Percentiles rank a stretch among this genome's conserved stretches.
Evolutionary conservation across 1,284 basidiomycete genomes (phyloP).

Genomic region (Irpex rosettiformis): DNA sequence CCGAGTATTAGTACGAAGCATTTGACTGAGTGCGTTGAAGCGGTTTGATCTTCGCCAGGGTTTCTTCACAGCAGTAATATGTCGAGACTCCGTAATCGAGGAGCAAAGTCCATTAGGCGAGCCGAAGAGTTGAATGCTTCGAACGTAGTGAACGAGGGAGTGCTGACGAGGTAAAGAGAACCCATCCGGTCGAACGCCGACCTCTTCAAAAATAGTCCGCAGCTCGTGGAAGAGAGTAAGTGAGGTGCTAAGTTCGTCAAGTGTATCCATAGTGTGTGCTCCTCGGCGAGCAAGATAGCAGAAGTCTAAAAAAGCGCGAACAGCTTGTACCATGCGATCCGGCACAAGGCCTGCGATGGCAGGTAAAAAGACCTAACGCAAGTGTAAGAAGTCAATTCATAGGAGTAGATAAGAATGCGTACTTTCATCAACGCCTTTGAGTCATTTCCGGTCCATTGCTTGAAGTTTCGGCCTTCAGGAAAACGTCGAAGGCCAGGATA

Average conservation of each 20-base stretch:
- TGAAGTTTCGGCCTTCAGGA: constrained; percentile 19
- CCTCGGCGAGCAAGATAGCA: constrained; percentile 13
- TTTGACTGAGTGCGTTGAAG: constrained; percentile 28
- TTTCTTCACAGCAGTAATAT: constrained; percentile 34
- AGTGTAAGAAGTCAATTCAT: neutral
- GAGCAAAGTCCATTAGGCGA: constrained; percentile 23
- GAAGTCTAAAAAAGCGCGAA: constrained; percentile 19
- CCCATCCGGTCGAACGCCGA: neutral
- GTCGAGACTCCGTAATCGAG: constrained; percentile 23
- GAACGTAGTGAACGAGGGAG: constrained; percentile 18
- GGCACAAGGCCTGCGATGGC: constrained; percentile 22
- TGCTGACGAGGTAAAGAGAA: constrained; percentile 27
- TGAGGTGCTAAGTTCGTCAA: constrained; percentile 7
- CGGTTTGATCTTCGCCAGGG: constrained; percentile 31
- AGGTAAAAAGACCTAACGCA: constrained; percentile 21
- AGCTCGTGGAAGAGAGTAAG: neutral
- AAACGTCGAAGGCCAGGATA: constrained; percentile 16
- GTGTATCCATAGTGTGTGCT: neutral
- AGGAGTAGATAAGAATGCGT: neutral
- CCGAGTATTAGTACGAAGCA: constrained; percentile 28
- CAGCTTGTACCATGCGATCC: constrained; percentile 14
- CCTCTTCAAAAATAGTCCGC: neutral
- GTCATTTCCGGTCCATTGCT: constrained; percentile 24
- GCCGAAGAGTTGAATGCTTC: constrained; percentile 17
- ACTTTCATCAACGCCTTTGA: constrained; percentile 22